A percentile compares a stretch with the other conserved stretches of the same genome.
Conservation (phyloP, 73 alveolate species). For the Paramecium sonneborni region DNA sequence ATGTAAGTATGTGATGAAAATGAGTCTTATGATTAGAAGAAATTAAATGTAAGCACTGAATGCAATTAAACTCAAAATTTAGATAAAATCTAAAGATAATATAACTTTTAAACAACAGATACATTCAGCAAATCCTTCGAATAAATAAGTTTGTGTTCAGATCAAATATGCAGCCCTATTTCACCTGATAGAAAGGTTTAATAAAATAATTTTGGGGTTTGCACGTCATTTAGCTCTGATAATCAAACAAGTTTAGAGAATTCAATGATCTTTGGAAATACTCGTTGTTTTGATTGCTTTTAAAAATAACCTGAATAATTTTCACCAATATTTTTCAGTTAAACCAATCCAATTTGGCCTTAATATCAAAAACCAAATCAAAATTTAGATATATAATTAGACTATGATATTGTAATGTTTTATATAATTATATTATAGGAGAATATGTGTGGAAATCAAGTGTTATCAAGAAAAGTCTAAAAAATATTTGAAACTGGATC, state of each 20-base stretch:
- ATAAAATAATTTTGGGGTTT: not conserved
- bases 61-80: not conserved
- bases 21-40: not conserved
- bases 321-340: not conserved
- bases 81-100: not conserved
- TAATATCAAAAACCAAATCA: not conserved
- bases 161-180: not conserved
- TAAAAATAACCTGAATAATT: not conserved
- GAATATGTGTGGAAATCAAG: slow-evolving; percentile 37
- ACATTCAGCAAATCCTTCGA: not conserved
- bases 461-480: slow-evolving; percentile 2
- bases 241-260: not conserved
- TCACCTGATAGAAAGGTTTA: not conserved
- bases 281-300: not conserved
- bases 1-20: not conserved
- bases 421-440: not conserved
- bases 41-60: not conserved
- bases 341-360: not conserved
- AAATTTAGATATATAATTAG: not conserved
- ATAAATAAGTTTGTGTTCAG: not conserved
- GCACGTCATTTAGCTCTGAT: not conserved
- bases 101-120: not conserved
- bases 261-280: not conserved
- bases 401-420: not conserved
- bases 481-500: slow-evolving; percentile 13